Evolutionary conservation across 148 eudicot genomes (phyloP), one percentile per base, ranked within the genome.

Genomic region (Diospyros kaki): DNA sequence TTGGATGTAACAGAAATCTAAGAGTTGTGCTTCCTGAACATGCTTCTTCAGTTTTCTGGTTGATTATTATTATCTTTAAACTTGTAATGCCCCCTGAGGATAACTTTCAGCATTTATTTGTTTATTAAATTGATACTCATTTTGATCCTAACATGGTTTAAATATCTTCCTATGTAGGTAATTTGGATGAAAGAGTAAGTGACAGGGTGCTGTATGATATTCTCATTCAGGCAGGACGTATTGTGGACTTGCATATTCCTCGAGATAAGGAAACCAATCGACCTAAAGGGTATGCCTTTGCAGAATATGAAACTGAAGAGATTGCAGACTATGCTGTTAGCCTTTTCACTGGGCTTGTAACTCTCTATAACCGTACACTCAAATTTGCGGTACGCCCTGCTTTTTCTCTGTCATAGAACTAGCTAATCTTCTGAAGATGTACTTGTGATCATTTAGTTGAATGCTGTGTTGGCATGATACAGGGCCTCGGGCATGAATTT

Each of bases 191-290:
- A 73, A 87, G 87, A 81, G 97, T 94, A 39, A 85, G 78, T 45
- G 97, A 94, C 14, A 94, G 98, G 83, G 90, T 94, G 78, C 82
- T 94, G 70, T 94, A 92, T 76, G 98, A 94, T 82, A 92, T 94
- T 66, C 92, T 94, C 68, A 92, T 94, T 77, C 97, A 94, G 81
- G 98, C 96, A 5, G 98, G 98, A 28, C 92, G 91, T 13, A 88
- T 94, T 18, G 90, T 90, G 58, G 92, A 92, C 76, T 83, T 94
- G 77, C 70, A 92, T 82, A 86, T 94, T 74, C 98, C 98, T 60
- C 83, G 90, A 69, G 98, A 94, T 75, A 92, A 58, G 85, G 98
- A 94, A 84, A 92, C 97, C n/a, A 91, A 89, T 66, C 86, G 84
- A 69, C 88, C 89, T 10, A 94, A 92, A 86, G 98, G 97, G 61